Conservation (phyloP, 1,284 basidiomycete species). For the Coniophora puteana region DNA sequence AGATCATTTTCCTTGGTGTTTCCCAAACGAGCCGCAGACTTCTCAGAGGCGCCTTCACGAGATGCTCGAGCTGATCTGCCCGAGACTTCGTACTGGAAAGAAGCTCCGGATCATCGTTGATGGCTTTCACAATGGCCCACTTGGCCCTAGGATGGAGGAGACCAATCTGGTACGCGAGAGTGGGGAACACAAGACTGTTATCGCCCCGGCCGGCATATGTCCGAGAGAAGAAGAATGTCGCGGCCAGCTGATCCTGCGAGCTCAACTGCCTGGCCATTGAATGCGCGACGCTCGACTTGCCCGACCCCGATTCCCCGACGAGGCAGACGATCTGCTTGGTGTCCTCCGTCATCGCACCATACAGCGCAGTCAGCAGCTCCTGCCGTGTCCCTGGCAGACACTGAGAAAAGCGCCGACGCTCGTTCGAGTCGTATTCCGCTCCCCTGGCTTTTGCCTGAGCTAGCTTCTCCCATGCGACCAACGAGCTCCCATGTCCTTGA, state of each 20-base stretch:
- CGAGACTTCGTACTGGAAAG: constrained; percentile 17
- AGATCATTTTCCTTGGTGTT: constrained; percentile 11
- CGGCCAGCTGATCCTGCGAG: constrained; percentile 12
- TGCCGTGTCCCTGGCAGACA: constrained; percentile 20
- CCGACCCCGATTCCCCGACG: constrained; percentile 15
- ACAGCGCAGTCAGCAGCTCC: constrained; percentile 15
- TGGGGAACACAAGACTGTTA: constrained; percentile 12
- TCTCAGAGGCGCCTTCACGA: constrained; percentile 13
- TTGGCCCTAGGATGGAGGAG: constrained; percentile 7
- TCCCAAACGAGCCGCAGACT: not conserved
- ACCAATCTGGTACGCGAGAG: constrained; percentile 12
- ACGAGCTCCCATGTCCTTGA: no score
- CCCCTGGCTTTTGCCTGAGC: no score
- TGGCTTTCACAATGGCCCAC: constrained; percentile 3
- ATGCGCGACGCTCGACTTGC: constrained; percentile 20
- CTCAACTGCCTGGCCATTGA: constrained; percentile 16
- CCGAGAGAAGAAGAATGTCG: constrained; percentile 18
- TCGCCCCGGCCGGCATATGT: constrained; percentile 12
- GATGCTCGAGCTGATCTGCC: constrained; percentile 17
- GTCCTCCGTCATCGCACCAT: constrained; percentile 14
- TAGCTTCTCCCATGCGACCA: no score
- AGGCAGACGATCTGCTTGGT: constrained; percentile 16
- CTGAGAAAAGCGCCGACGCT: constrained; percentile 18
- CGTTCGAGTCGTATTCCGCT: constrained; percentile 15
- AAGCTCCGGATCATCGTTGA: constrained; percentile 18